Conservation (phyloP, 345 rosid genomes). For the Iberis pinnata region DNA sequence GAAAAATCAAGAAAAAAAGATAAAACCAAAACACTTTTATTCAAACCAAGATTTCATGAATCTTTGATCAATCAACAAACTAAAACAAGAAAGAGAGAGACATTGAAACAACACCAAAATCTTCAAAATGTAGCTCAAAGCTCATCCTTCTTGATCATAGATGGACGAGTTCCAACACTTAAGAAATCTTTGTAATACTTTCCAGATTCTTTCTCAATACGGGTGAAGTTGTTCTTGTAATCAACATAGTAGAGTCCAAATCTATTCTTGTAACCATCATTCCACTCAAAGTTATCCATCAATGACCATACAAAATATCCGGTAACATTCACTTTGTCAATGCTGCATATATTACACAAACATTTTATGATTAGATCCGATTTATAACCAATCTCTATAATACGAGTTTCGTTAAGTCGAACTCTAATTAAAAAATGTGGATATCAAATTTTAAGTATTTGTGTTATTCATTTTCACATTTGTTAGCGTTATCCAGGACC, state of each 20-base stretch:
- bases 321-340: constrained; percentile 12
- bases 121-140: neutral
- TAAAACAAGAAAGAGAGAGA: neutral
- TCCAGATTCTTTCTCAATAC: constrained; percentile 1
- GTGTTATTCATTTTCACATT: too few species aligned
- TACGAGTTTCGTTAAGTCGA: too few species aligned
- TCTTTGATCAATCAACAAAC: constrained; percentile 6
- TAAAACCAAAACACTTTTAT: neutral
- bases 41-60: constrained; percentile 17
- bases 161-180: neutral
- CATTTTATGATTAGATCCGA: too few species aligned
- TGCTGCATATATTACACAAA: neutral
- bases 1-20: neutral
- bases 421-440: too few species aligned
- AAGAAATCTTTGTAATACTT: constrained; percentile 9
- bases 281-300: constrained; percentile 24
- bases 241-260: constrained; percentile 10
- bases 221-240: constrained; percentile 11
- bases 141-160: constrained; percentile 12
- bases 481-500: too few species aligned
- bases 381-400: too few species aligned
- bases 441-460: too few species aligned
- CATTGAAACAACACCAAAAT: neutral
- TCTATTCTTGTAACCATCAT: constrained; percentile 16
- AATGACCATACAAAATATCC: constrained; percentile 21